A percentile compares a stretch with the other conserved stretches of the same genome.
These are phyloP conservation scores for Patellifolia procumbens DNA, from an alignment of 179 eudicot species.

Conservation along the genomic window DNA sequence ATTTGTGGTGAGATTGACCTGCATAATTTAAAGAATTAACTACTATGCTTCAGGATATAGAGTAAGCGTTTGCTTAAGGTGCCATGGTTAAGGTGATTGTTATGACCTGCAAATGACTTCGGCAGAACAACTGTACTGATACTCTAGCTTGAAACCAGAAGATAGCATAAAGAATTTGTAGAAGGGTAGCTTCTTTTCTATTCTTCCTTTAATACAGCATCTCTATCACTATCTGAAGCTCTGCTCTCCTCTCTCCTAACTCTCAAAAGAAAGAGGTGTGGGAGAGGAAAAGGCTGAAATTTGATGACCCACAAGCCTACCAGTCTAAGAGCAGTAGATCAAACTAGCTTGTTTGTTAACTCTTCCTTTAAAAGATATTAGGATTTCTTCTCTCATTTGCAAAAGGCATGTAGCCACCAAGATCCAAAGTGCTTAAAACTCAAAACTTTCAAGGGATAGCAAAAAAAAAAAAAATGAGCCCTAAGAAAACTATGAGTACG, in stretches of 20 bases:
- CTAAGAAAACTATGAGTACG: neutral
- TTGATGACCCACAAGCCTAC: neutral
- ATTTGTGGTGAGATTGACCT: conserved; percentile 56
- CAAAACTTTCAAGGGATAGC: neutral
- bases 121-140: neutral
- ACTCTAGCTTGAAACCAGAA: neutral
- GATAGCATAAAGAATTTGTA: neutral
- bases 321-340: neutral
- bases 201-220: no score
- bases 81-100: neutral
- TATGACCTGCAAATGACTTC: no score
- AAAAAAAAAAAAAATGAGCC: neutral
- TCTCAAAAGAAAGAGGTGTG: neutral
- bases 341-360: neutral
- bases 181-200: neutral
- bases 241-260: neutral
- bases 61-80: neutral
- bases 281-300: neutral
- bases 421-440: no score
- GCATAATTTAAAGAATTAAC: conserved; percentile 17
- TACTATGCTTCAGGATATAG: neutral
- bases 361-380: neutral
- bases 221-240: neutral
- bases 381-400: neutral
- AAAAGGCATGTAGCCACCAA: neutral